These are phyloP conservation scores for Trichoderma hamatum DNA, from an alignment of 2,329 filamentous ascomycete species.

Conservation along the genomic window DNA sequence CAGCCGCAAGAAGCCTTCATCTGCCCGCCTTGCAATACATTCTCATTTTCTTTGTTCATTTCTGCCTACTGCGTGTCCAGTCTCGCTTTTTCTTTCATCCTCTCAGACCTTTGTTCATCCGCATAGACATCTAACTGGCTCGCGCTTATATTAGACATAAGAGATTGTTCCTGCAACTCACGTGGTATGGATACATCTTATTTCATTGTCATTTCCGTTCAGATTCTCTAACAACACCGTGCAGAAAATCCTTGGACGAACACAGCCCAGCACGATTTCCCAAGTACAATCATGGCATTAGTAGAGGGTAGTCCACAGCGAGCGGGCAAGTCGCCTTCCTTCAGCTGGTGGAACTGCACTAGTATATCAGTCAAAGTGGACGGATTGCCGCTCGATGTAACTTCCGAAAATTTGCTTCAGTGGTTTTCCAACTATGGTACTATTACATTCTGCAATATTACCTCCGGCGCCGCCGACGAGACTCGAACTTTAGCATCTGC, in stretches of 20 bases:
- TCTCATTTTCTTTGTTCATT: not conserved
- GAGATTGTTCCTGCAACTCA: not conserved
- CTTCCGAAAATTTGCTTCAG: conserved; percentile 51
- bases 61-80: not conserved
- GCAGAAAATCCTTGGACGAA: not conserved
- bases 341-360: conserved; percentile 42
- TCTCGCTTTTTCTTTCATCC: no score
- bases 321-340: not conserved
- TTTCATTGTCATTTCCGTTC: not conserved
- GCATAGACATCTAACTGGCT: not conserved
- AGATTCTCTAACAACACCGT: not conserved
- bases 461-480: conserved; percentile 48
- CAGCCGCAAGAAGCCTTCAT: conserved; percentile 20
- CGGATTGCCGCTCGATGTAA: conserved; percentile 42
- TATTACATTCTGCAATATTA: conserved; percentile 56
- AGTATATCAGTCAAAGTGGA: conserved; percentile 40
- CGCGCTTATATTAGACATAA: not conserved
- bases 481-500: conserved; percentile 38
- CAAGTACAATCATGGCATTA: not conserved
- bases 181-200: not conserved
- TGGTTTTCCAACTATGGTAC: conserved; percentile 56
- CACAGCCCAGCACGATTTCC: not conserved
- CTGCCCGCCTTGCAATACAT: not conserved
- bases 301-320: no score
- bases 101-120: not conserved